Evolutionary conservation across 139 green algal genomes (phyloP), one percentile per base, ranked within the genome.

Genomic region (Coelastrella sp.): DNA sequence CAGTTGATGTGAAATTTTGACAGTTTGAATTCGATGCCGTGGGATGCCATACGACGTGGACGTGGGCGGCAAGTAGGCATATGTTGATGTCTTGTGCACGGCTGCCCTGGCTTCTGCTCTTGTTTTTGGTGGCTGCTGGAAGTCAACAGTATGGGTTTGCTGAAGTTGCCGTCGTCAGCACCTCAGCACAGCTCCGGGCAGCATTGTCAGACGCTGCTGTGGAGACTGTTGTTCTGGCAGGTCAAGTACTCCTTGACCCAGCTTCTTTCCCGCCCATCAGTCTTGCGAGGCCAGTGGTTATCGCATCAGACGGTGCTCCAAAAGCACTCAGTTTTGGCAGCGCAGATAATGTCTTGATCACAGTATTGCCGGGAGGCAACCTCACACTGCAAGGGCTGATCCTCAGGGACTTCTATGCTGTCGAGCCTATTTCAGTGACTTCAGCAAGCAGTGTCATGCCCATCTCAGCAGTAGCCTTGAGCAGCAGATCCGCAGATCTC

Each of bases 121-220:
- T 64, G 53, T 21, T 64, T n/a, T 64, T 64, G 11, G 19, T 64
- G 30, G 53, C 53, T 5, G 53, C 53, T 64, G 53, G 53, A 19
- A 64, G 53, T 21, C 21, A 32, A 9, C 19, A 27, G 53, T 32
- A 64, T 64, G 53, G 53, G 21, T 27, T 32, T 34, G 53, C 68
- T 59, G 23, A 57, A 35, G 2, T 15, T 8, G 17, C 38, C 7
- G 5, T 34, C 38, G 68, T 77, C 13, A 57, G 23, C 19, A 77
- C 68, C 4, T 21, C 68, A 77, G 6, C 32, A n/a, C 37, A 77
- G 68, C 68, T 77, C 4, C 53, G 68, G 68, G 38, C 43, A 48
- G 68, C 68, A 38, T 30, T 77, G 68, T 48, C 45, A 34, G 68
- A 45, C n/a, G 38, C 68, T 59, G 68, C 38, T 17, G 68, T 77